These are phyloP conservation scores for Olyra latifolia DNA, from an alignment of 176 grass and related monocot species.

Conservation along the genomic window DNA sequence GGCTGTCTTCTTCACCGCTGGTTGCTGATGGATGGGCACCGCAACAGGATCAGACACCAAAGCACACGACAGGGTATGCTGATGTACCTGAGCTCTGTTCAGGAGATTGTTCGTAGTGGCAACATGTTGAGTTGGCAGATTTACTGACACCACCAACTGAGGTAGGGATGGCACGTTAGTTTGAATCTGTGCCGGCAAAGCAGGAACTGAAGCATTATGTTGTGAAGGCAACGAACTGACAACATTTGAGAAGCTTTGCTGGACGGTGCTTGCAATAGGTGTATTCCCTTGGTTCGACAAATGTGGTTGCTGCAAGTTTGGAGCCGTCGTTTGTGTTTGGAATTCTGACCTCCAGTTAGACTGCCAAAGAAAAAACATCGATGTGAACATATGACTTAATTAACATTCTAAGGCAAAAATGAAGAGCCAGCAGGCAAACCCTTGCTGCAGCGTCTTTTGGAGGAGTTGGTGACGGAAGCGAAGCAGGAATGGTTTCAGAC, in stretches of 20 bases:
- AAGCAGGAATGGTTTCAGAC: slow-evolving; percentile 52
- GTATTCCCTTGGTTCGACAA: slow-evolving; percentile 20
- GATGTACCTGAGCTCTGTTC: slow-evolving; percentile 34
- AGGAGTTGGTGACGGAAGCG: slow-evolving; percentile 91
- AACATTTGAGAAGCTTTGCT: slow-evolving; percentile 54
- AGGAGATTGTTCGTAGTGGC: slow-evolving; percentile 36
- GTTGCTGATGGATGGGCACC: slow-evolving; percentile 31
- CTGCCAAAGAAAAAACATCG: slow-evolving; percentile 50
- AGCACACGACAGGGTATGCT: slow-evolving; percentile 31
- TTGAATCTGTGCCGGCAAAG: slow-evolving; percentile 41
- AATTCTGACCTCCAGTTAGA: slow-evolving; percentile 64
- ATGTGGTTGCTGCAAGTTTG: slow-evolving; percentile 31
- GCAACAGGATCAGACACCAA: slow-evolving; percentile 21
- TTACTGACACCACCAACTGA: slow-evolving; percentile 31
- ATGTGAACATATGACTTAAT: slow-evolving; percentile 19
- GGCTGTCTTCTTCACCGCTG: slow-evolving; percentile 36
- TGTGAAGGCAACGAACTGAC: slow-evolving; percentile 42
- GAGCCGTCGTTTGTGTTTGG: background rate
- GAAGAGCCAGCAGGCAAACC: slow-evolving; percentile 42
- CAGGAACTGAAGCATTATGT: slow-evolving; percentile 49
- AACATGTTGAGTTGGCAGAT: slow-evolving; percentile 43
- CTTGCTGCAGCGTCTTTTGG: slow-evolving; percentile 55
- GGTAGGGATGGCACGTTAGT: slow-evolving; percentile 18
- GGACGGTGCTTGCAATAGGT: slow-evolving; percentile 11
- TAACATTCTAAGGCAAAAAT: slow-evolving; percentile 19